Base-by-base conservation (phyloP, 306 rosid species). In the Trichosanthes cucumerina region DNA sequence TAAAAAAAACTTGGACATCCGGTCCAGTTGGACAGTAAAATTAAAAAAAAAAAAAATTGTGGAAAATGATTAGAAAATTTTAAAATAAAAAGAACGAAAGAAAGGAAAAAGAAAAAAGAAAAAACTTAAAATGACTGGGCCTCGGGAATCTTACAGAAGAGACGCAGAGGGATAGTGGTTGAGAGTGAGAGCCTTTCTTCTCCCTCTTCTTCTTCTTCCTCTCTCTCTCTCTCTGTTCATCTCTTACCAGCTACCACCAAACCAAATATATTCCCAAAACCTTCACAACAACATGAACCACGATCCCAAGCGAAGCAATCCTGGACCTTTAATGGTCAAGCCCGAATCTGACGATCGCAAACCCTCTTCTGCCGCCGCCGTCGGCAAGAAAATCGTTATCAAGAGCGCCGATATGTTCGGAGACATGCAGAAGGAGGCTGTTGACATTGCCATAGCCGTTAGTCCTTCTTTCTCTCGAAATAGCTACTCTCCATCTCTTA, bases 331-430 rank as follows among this genome's bases (percentile, higher is more conserved):
- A 38, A 79, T 83, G 87, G 83, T 78, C 41, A 88, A 86, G 41
- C 81, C 82, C 19, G 86, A 16, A 82, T 81, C 93, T 65, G 97
- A 91, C 60, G 98, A 90, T 79, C 88, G 96, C 63, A 91, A 88
- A 50, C 89, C 93, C 54, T 85, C 90, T 5, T 75, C 93, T 47
- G 78, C 90, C 4, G 26, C 85, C 4, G 54, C 87, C 10, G 41
- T 88, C 0, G 82, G 88, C 6, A 90, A 90, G 88, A 91, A 89
- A 63, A 90, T 93, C 80, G 87, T 93, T 74, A 89, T 93, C 83
- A 93, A 93, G 83, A 93, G 97, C 69, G 98, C 98, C 41, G 98
- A 93, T 72, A 93, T 93, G 98, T 84, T 85, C 26, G 85, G 91
- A 16, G 91, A 93, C 81, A 81, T 91, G 91, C 98, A 93, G 83